These are phyloP conservation scores for Fomitiporia mediterranea DNA, from an alignment of 1,284 basidiomycete genomes.

Conservation along the genomic window DNA sequence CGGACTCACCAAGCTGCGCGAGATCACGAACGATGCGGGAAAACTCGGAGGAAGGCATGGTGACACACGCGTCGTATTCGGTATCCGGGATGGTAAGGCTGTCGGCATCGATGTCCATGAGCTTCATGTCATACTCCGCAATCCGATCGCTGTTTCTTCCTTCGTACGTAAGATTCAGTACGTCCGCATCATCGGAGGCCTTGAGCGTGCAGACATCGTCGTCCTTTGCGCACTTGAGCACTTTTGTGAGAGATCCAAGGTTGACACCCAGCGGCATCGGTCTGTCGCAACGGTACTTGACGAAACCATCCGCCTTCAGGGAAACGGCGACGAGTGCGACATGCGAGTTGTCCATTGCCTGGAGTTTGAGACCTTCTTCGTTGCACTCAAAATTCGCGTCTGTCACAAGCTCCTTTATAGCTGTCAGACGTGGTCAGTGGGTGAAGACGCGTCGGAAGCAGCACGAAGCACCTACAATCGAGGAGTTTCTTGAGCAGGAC, in stretches of 20 bases:
- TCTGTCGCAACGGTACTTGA: constrained; percentile 90
- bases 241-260: constrained; percentile 88
- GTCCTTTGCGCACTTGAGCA: constrained; percentile 96
- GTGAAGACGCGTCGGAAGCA: background rate
- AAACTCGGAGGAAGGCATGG: constrained; percentile 86
- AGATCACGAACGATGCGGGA: constrained; percentile 92
- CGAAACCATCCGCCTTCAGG: constrained; percentile 75
- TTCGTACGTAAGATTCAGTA: constrained; percentile 88
- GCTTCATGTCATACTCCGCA: constrained; percentile 98
- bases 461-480: constrained; percentile 56
- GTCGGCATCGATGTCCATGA: constrained; percentile 99
- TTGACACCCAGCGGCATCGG: constrained; percentile 94
- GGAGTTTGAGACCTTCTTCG: constrained; percentile 92
- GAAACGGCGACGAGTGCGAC: constrained; percentile 92
- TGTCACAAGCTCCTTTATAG: constrained; percentile 95
- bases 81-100: constrained; percentile 98
- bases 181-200: constrained; percentile 88
- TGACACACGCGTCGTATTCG: constrained; percentile 92
- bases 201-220: constrained; percentile 92
- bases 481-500: constrained; percentile 82
- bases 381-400: constrained; percentile 99
- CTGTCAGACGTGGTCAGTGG: constrained; percentile 37
- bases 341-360: constrained; percentile 99
- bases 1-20: constrained; percentile 88
- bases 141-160: constrained; percentile 90